Conservation (phyloP, 179 eudicot genomes). For the Heliamphora ciliata region DNA sequence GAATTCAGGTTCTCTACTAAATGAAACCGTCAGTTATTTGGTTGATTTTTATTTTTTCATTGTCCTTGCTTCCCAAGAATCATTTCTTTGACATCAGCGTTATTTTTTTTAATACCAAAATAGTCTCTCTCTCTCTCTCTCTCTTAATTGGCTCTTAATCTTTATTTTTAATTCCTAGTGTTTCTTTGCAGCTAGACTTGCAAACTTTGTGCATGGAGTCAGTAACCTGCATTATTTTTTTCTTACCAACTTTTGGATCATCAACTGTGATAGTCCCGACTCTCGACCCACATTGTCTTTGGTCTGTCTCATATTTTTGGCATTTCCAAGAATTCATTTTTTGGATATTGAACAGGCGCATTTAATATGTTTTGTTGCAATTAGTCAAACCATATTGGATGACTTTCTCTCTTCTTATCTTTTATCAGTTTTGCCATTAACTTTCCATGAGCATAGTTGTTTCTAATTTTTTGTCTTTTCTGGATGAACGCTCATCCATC, state of each 20-base stretch:
- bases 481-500: too few species aligned
- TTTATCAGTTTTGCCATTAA: neutral
- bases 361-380: too few species aligned
- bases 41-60: neutral
- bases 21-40: neutral
- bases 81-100: neutral
- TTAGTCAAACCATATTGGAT: too few species aligned
- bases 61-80: neutral
- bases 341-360: too few species aligned
- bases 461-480: neutral
- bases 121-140: neutral
- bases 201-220: neutral
- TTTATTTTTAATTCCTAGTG: neutral
- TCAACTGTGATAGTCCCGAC: neutral
- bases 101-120: neutral
- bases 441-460: neutral
- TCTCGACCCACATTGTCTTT: too few species aligned
- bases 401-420: neutral
- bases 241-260: neutral
- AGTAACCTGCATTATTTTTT: neutral
- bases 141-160: neutral
- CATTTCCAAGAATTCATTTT: too few species aligned
- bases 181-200: neutral
- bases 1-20: neutral
- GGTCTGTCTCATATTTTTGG: too few species aligned